Base-by-base conservation (phyloP, 768 basidiomycete species). In the Basidioascus undulatus region DNA sequence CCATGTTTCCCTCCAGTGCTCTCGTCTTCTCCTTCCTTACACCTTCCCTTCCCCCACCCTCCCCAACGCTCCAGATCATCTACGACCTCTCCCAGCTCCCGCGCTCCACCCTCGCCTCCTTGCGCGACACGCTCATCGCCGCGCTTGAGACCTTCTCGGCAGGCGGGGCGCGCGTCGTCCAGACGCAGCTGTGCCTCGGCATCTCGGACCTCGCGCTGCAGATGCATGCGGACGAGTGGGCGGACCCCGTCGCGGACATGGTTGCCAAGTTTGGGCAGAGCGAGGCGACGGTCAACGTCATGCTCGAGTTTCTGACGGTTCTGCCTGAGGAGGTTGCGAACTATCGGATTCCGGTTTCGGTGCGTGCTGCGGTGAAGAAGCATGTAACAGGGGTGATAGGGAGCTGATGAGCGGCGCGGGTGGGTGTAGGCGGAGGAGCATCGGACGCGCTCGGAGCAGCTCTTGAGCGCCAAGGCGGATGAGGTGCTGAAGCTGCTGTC, bases 41-140 rank as follows among this genome's bases (percentile, higher is more conserved):
- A n/a, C n/a, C n/a, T 59, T 42, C 46, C 38, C 24, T 44, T 41
- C 43, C 49, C 12, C 11, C 3, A 11, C 32, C 19, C 21, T 6
- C 30, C 23, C 26, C 27, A 34, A 21, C 21, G 32, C 18, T 26
- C 0, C 47, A 98, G 92, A 83, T 96, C 49, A 81, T 74, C 11
- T 96, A 84, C 60, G 92, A 98, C 68, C 70, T 98, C 35, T 61
- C 74, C 41, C 82, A 94, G 69, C 73, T 98, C 35, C 71, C 78
- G 47, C 55, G 64, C 3, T 62, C 69, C 34, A 10, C 34, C 20
- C 8, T 35, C 18, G 15, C 10, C 34, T 35, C 34, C 16, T 64
- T 96, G 41, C 72, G 84, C 35, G 83, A 92, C 57, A 87, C 86
- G 2, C 64, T 98, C 43, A 54, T 96, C 44, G 57, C 72, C 24